A percentile compares a stretch with the other conserved stretches of the same genome.
These are phyloP conservation scores for Exophiala viscosa DNA, from an alignment of 2,329 filamentous ascomycete genomes.

Conservation along the genomic window DNA sequence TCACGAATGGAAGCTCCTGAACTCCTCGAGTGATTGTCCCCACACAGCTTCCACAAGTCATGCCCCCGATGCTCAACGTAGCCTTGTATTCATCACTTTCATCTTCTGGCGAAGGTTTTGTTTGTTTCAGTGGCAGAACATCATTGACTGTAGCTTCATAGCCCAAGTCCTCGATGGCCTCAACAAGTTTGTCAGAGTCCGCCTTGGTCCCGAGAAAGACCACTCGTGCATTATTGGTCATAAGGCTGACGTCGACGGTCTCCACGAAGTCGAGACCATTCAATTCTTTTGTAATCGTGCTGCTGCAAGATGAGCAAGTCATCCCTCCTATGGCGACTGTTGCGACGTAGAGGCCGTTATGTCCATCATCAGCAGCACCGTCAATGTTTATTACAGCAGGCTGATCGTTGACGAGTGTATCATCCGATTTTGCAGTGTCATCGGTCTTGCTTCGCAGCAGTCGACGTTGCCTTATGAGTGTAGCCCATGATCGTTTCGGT, in stretches of 20 bases:
- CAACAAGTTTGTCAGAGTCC: conserved; percentile 44
- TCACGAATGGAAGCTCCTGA: conserved; percentile 44
- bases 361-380: conserved; percentile 5
- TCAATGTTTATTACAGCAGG: conserved; percentile 14
- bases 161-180: conserved; percentile 50
- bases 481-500: conserved; percentile 17
- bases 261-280: conserved; percentile 57
- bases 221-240: conserved; percentile 64
- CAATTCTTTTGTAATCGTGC: conserved; percentile 59
- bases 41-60: conserved; percentile 58
- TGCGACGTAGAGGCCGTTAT: conserved; percentile 14
- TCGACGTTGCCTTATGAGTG: conserved; percentile 11
- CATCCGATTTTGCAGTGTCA: conserved; percentile 13
- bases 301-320: conserved; percentile 68
- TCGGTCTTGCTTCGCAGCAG: background rate
- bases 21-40: conserved; percentile 48
- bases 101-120: background rate
- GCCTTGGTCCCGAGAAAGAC: conserved; percentile 51
- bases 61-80: conserved; percentile 52
- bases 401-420: conserved; percentile 8
- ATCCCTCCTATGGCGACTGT: conserved; percentile 61
- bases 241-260: conserved; percentile 59
- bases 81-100: conserved; percentile 34
- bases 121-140: conserved; percentile 18
- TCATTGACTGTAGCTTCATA: conserved; percentile 45